A percentile compares a stretch with the other conserved stretches of the same genome.
These are phyloP conservation scores for Sechiopsis laciniata DNA, from an alignment of 306 rosid species.

Conservation along the genomic window DNA sequence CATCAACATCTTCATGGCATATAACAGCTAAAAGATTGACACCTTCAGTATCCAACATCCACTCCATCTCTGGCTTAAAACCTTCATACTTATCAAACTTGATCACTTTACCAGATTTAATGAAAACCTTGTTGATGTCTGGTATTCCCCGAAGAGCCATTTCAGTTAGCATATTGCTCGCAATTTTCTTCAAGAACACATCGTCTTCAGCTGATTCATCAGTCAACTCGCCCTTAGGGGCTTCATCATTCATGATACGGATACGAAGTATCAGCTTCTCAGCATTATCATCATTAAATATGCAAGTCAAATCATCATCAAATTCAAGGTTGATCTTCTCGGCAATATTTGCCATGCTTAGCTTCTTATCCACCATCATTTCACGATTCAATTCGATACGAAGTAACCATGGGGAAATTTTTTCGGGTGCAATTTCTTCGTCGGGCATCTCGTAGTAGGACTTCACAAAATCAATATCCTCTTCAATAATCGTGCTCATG, in stretches of 20 bases:
- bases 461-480: constrained; percentile 85
- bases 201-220: constrained; percentile 98
- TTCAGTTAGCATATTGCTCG: constrained; percentile 95
- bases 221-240: constrained; percentile 79
- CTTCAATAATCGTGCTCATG: constrained; percentile 80
- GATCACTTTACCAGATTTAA: constrained; percentile 71
- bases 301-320: constrained; percentile 88
- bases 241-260: constrained; percentile 95
- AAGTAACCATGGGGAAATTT: constrained; percentile 97
- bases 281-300: constrained; percentile 95
- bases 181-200: constrained; percentile 89
- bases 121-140: constrained; percentile 88
- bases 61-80: constrained; percentile 83
- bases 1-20: constrained; percentile 91
- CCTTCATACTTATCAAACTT: constrained; percentile 79
- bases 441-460: constrained; percentile 98
- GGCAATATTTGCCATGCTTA: constrained; percentile 98
- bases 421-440: constrained; percentile 88
- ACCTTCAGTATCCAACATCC: constrained; percentile 99
- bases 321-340: constrained; percentile 93
- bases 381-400: constrained; percentile 94
- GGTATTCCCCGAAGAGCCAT: constrained; percentile 96
- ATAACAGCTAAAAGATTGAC: constrained; percentile 91
- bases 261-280: constrained; percentile 90
- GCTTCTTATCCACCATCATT: constrained; percentile 99